Base-by-base conservation (phyloP, 1,284 basidiomycete species). In the Fomitopsis betulina region DNA sequence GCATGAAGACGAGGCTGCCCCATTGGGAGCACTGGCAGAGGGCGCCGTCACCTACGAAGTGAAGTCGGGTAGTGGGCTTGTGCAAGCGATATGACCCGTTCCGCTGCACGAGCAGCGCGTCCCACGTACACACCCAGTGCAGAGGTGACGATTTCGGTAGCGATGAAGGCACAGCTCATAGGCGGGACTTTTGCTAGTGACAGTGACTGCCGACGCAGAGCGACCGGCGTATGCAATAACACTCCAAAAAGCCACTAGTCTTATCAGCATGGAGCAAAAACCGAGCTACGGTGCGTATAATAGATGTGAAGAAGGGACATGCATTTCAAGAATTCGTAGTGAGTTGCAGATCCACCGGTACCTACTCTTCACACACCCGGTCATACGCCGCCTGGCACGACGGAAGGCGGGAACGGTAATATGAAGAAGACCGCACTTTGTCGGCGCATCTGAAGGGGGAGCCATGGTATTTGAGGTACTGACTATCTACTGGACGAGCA, bases 181-280 rank as follows among this genome's bases (percentile, higher is more conserved):
- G 69, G 87, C 87, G 32, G 74, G 77, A 59, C 86, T 87, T 68
- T 93, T 93, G 17, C 78, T 80, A 82, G n/a, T n/a, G n/a, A n/a
- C n/a, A n/a, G n/a, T n/a, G n/a, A n/a, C n/a, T n/a, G n/a, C n/a
- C n/a, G n/a, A n/a, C 2, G 84, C 82, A 0, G 87, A 86, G 23
- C 87, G 79, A 6, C 91, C 91, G 5, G 76, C 73, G 66, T 92
- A 92, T 3, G 87, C 82, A 66, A 93, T 89, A 9, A 90, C 86
- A 45, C 27, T 5, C 27, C n/a, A 8, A 30, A 30, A 30, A 30
- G 27, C 8, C 27, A 30, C 27, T 30, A 30, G 27, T 5, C 8
- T 5, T 8, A 30, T 30, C 27, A 5, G 8, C 27, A 8, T 30
- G 8, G 27, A 30, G 8, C 27, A 30, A 30, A 30, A 2, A 30